Percentiles rank a stretch among this genome's conserved stretches.
phyloP scores from a whole-genome alignment of 805 yeast genomes.

The Torulaspora quercuum region DNA sequence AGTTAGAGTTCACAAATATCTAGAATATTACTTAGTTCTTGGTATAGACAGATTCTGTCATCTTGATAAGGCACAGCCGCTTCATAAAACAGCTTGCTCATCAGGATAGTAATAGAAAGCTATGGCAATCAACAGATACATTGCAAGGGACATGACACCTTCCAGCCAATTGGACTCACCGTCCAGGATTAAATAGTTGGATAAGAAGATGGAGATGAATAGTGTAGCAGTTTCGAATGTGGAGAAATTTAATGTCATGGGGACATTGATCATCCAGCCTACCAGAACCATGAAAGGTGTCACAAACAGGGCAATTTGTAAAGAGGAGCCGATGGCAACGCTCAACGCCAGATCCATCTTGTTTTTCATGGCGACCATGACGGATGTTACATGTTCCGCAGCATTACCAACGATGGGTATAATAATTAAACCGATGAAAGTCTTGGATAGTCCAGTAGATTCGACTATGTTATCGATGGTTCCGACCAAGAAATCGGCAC shows the following conservation, averaged over 20 bases:
- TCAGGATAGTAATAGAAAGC: constrained; percentile 90
- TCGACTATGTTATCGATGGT: constrained; percentile 88
- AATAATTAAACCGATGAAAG: constrained; percentile 89
- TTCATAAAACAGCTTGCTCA: constrained; percentile 22
- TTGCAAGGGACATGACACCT: constrained; percentile 86
- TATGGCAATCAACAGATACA: constrained; percentile 81
- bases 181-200: constrained; percentile 82
- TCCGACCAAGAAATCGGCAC: constrained; percentile 92
- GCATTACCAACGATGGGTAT: constrained; percentile 98
- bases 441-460: constrained; percentile 81
- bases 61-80: too few relatives aligned
- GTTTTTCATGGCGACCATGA: constrained; percentile 89
- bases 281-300: constrained; percentile 92
- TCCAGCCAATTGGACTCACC: constrained; percentile 97
- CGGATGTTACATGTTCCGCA: constrained; percentile 97
- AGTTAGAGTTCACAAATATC: too few relatives aligned
- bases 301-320: constrained; percentile 92
- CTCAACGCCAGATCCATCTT: constrained; percentile 97
- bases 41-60: constrained; percentile 2
- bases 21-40: too few relatives aligned
- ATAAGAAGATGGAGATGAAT: constrained; percentile 83
- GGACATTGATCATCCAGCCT: constrained; percentile 90
- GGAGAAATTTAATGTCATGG: constrained; percentile 89
- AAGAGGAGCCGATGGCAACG: constrained; percentile 93
- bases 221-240: constrained; percentile 91